Evolutionary conservation across 2,329 filamentous ascomycete species (phyloP), one percentile per base, ranked within the genome.

Genomic region (Diatrype stigma): DNA sequence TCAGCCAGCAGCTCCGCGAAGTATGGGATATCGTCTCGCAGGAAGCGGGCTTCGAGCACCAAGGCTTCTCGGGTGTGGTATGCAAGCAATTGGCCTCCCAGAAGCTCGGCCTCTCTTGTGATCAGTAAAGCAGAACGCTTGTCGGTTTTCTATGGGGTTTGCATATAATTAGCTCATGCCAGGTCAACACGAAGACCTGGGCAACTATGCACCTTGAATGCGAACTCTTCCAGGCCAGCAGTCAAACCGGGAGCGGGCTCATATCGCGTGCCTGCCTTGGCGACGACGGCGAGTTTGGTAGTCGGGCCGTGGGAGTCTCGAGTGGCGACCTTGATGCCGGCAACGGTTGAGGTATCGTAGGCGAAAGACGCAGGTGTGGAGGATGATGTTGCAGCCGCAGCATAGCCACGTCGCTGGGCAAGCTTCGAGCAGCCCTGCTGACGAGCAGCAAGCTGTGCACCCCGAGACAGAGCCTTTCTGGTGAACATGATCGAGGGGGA

Each of bases 1-100:
- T 99, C 95, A 67, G 87, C 90, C 62, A 99, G 82, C 60, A 99
- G 81, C 79, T 99, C 94, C 66, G 91, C 84, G 73, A 96, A 99
- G 83, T 97, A 99, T 62, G 94, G 94, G 61, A 99, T 85, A 71
- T 99, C 92, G 70, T 94, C 86, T 70, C 90, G 86, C 61, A 99
- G 84, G 81, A 99, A 99, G 78, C 88, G 96, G 70, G 94, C 90
- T 73, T 93, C 86, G 66, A 99, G 77, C 54, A 99, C 85, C 57
- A 99, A 77, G 69, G 91, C 91, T 80, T 99, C 94, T 68, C 93
- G 88, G 64, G 90, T 92, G 77, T 96, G 91, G 73, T 89, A 90
- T 60, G 93, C 80, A 63, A 78, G 81, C 76, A 97, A 85, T 82
- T 93, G 86, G 66, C 90, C 90, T 70, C 95, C 94, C 59, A 99